Evolutionary conservation across 2,329 filamentous ascomycete genomes (phyloP).

Genomic region (Aspergillus thermomutatus): DNA sequence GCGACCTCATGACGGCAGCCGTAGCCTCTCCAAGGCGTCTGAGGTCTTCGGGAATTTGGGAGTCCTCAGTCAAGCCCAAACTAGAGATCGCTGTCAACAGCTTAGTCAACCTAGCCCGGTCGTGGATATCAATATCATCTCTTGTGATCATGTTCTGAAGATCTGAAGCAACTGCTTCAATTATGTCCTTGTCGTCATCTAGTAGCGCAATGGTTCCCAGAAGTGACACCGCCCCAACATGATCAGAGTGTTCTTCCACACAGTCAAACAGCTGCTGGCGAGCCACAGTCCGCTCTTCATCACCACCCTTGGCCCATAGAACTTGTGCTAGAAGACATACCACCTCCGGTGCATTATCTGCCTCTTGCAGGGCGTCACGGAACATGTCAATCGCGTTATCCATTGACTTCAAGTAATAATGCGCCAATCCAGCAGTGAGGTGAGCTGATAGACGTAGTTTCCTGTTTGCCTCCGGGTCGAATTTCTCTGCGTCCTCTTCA

Average conservation of each 20-base stretch:
- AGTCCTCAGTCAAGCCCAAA: constrained; percentile 48
- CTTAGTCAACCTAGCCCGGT: constrained; percentile 68
- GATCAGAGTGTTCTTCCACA: constrained; percentile 69
- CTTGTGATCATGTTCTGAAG: constrained; percentile 69
- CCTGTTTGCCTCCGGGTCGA: constrained; percentile 58
- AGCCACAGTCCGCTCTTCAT: constrained; percentile 70
- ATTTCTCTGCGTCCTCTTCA: constrained; percentile 64
- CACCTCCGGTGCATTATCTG: constrained; percentile 72
- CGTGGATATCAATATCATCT: constrained; percentile 58
- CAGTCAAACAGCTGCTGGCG: constrained; percentile 76
- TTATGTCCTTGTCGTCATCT: constrained; percentile 72
- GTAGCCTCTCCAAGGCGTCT: constrained; percentile 64
- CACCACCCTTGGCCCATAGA: constrained; percentile 82
- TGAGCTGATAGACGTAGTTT: constrained; percentile 79
- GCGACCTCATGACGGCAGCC: constrained; percentile 75
- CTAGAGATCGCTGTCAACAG: constrained; percentile 72
- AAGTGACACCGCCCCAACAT: constrained; percentile 75
- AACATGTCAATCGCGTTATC: constrained; percentile 75
- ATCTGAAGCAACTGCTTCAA: constrained; percentile 77
- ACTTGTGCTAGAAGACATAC: constrained; percentile 87
- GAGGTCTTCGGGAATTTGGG: constrained; percentile 42
- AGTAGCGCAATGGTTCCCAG: constrained; percentile 80
- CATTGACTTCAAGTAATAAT: constrained; percentile 67
- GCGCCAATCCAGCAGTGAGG: constrained; percentile 77
- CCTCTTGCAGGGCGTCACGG: constrained; percentile 73